phyloP scores from a whole-genome alignment of 1,139 yeast species.

The Suhomyces taliae region DNA sequence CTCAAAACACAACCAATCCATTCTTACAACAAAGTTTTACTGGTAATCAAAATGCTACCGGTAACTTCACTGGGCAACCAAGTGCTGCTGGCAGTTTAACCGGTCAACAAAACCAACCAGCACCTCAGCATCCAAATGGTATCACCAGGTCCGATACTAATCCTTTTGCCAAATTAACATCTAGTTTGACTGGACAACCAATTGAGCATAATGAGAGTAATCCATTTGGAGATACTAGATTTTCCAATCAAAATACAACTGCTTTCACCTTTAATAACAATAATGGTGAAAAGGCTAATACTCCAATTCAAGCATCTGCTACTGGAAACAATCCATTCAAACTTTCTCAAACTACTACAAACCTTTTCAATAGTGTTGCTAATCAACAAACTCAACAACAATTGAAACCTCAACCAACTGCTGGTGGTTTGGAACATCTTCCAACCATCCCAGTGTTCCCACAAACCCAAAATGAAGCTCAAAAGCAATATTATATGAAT shows the following conservation, averaged over 20 bases:
- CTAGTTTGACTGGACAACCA: conserved; percentile 21
- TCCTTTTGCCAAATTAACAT: conserved; percentile 38
- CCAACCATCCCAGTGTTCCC: conserved; percentile 69
- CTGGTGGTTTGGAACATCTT: conserved; percentile 65
- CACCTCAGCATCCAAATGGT: conserved; percentile 8
- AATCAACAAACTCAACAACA: conserved; percentile 21
- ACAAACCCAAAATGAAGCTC: conserved; percentile 51
- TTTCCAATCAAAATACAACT: conserved; percentile 38
- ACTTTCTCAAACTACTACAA: conserved; percentile 38
- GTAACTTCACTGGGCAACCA: conserved; percentile 2
- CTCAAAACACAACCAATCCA: conserved; percentile 19
- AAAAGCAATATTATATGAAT: conserved; percentile 34
- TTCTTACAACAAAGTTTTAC: conserved; percentile 10
- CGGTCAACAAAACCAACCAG: conserved; percentile 11
- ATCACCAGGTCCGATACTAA: conserved; percentile 37
- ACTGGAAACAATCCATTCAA: conserved; percentile 52
- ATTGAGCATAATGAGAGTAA: conserved; percentile 29
- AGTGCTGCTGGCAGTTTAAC: conserved; percentile 11
- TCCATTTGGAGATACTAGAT: conserved; percentile 50
- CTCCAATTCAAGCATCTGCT: conserved; percentile 24
- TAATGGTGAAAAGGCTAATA: conserved; percentile 11
- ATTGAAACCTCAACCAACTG: conserved; percentile 54
- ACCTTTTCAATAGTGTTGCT: conserved; percentile 31
- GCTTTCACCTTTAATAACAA: conserved; percentile 32
- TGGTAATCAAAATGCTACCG: conserved; percentile 17